These are phyloP conservation scores for Coleophoma eucalyptorum DNA, from an alignment of 2,329 filamentous ascomycete species.

Conservation along the genomic window DNA sequence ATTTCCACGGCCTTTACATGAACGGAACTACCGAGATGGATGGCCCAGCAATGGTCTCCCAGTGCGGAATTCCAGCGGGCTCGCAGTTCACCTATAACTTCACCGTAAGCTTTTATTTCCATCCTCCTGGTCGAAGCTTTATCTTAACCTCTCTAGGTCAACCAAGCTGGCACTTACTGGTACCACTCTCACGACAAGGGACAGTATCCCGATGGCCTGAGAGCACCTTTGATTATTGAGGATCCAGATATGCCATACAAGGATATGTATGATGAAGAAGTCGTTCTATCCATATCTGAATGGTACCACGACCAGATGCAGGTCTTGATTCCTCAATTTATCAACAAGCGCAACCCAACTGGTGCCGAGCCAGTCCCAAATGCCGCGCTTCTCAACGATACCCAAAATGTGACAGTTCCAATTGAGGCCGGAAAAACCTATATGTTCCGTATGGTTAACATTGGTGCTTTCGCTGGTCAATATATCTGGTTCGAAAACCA, in stretches of 20 bases:
- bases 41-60: conserved; percentile 58
- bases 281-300: conserved; percentile 53
- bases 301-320: conserved; percentile 58
- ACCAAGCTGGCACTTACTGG: conserved; percentile 75
- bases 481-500: conserved; percentile 66
- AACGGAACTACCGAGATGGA: conserved; percentile 67
- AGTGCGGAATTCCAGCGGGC: conserved; percentile 61
- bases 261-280: conserved; percentile 46
- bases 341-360: conserved; percentile 41
- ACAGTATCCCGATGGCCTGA: conserved; percentile 56
- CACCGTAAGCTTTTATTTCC: conserved; percentile 38
- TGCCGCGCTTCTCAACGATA: conserved; percentile 66
- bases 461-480: conserved; percentile 67
- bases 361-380: conserved; percentile 53
- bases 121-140: not conserved
- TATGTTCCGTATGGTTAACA: conserved; percentile 67
- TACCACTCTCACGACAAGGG: conserved; percentile 58
- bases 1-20: conserved; percentile 69
- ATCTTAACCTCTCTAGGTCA: conserved; percentile 28
- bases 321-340: conserved; percentile 40
- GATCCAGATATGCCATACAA: conserved; percentile 46
- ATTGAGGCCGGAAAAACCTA: conserved; percentile 69
- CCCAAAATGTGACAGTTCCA: conserved; percentile 51
- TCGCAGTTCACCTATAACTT: conserved; percentile 64
- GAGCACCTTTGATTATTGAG: conserved; percentile 51